Base-by-base conservation (phyloP, 116 monocot species). In the Phalaenopsis hybrid region DNA sequence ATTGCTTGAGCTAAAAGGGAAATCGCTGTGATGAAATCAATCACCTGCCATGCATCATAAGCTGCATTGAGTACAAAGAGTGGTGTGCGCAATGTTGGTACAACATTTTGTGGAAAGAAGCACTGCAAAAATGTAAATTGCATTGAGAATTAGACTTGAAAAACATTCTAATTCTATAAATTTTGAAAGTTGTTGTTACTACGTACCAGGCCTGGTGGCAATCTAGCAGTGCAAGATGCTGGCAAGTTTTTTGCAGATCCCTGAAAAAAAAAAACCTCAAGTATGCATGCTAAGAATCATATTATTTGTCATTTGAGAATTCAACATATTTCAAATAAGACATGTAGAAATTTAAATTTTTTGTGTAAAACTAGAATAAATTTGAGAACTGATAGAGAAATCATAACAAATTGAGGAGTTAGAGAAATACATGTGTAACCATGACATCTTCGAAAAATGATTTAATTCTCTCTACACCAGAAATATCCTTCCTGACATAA, bases 21-120 rank as follows among this genome's bases (percentile, higher is more conserved):
- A 50, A 23, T 25, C 51, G 10, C 8, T 51, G 51, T 18, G 28
- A 50, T 77, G 8, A 77, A 23, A 28, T 8, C 17, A 77, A 2
- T 81, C 28, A 90, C 90, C 90, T 90, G 90, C 90, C 90, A 90
- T 80, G 85, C 74, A 77, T 90, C 90, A 78, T 90, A 90, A 12
- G 90, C 90, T 84, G 90, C 68, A 86, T 90, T 90, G 18, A 90
- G 77, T 68, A 87, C 81, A 65, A 87, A 90, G 79, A 90, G 85
- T 9, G 90, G 90, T 34, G 90, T 87, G 79, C 83, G 81, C 87
- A 90, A 57, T 21, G 78, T 68, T 44, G 65, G 87, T 57, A 85
- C 90, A 43, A 87, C 90, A 52, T 90, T 81, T 72, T 90, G 90
- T 4, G 90, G 90, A 85, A 90, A 90, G 81, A 90, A 85, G 81